These are phyloP conservation scores for Populus hybrid DNA, from an alignment of 441 rosid genomes.

Conservation along the genomic window DNA sequence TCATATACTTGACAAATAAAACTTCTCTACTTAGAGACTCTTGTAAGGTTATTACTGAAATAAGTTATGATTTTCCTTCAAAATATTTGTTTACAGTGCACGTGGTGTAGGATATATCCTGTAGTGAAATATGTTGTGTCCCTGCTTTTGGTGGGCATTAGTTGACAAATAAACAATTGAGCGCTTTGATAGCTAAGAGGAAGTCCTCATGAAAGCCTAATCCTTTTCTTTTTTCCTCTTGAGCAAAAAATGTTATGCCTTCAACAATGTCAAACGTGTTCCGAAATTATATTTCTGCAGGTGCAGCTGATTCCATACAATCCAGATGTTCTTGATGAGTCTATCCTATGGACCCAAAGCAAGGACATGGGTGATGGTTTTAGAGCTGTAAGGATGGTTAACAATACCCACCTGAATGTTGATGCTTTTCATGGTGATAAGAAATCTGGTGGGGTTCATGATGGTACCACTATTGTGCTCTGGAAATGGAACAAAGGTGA, in stretches of 20 bases:
- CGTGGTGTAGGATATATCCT: not conserved
- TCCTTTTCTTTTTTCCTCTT: not conserved
- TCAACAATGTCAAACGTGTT: not conserved
- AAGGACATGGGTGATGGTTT: constrained; percentile 61
- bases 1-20: not conserved
- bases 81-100: not conserved
- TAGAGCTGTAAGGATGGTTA: constrained; percentile 69
- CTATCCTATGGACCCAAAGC: constrained; percentile 78
- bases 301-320: constrained; percentile 63
- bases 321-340: constrained; percentile 55
- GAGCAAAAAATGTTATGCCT: not conserved
- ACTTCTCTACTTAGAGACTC: not conserved
- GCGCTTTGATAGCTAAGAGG: not conserved
- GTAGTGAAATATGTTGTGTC: not conserved
- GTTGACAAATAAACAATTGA: not conserved
- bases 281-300: constrained; percentile 33
- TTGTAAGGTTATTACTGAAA: not conserved
- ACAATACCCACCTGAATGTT: constrained; percentile 58
- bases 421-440: constrained; percentile 81
- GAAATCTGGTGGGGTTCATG: constrained; percentile 63
- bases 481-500: constrained; percentile 84
- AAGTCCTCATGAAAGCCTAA: not conserved
- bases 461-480: constrained; percentile 71
- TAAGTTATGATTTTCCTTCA: not conserved
- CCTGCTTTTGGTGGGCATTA: not conserved